phyloP scores from a whole-genome alignment of 2,329 filamentous ascomycete genomes.

The Bimuria novae-zelandiae region DNA sequence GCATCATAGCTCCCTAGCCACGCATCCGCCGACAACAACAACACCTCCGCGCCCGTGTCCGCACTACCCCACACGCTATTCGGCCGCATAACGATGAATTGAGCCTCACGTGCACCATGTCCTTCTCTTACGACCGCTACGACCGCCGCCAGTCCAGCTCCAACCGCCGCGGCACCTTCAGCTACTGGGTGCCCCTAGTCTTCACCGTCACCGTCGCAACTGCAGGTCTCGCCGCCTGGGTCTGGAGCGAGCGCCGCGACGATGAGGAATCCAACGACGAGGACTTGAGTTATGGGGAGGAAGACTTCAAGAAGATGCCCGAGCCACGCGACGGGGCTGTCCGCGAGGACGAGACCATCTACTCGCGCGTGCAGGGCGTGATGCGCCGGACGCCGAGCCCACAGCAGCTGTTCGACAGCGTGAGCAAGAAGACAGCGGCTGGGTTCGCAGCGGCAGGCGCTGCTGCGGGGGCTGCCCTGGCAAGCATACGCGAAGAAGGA shows the following conservation, averaged over 20 bases:
- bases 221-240: constrained; percentile 84
- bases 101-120: constrained; percentile 28
- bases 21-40: constrained; percentile 7
- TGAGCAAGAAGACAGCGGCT: constrained; percentile 78
- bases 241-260: constrained; percentile 86
- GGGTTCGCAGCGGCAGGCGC: constrained; percentile 83
- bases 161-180: constrained; percentile 63
- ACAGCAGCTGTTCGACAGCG: constrained; percentile 84
- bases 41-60: constrained; percentile 20
- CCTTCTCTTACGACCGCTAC: constrained; percentile 61
- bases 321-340: constrained; percentile 29
- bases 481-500: constrained; percentile 83
- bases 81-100: neutral
- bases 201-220: constrained; percentile 87
- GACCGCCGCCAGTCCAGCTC: constrained; percentile 57
- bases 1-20: constrained; percentile 22
- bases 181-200: constrained; percentile 88
- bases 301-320: constrained; percentile 30
- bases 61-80: constrained; percentile 12
- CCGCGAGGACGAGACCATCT: constrained; percentile 60
- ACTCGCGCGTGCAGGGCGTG: constrained; percentile 78
- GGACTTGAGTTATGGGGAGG: constrained; percentile 51
- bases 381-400: constrained; percentile 83
- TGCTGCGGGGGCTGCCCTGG: constrained; percentile 79
- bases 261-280: constrained; percentile 69